A percentile compares a stretch with the other conserved stretches of the same genome.
These are phyloP conservation scores for Trypanosoma cruzi DNA, from an alignment of 208 protist genomes.

Conservation along the genomic window DNA sequence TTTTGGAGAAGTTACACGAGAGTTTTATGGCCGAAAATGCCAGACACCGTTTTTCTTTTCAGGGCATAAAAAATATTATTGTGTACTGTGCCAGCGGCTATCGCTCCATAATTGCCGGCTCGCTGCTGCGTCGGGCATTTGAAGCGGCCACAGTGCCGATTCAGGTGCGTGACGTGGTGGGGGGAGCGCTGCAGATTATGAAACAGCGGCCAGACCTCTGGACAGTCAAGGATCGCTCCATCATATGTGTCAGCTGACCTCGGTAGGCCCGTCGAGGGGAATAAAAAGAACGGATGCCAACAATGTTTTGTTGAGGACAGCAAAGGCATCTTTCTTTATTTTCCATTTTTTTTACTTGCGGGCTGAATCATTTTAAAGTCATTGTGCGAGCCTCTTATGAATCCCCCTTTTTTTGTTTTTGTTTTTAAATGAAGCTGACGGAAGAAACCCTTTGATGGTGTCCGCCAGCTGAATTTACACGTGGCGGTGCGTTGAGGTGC, in stretches of 20 bases:
- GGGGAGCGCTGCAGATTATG: conserved; percentile 84
- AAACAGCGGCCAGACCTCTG: conserved; percentile 79
- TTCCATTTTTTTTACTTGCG: neutral
- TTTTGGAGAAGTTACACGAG: conserved; percentile 40
- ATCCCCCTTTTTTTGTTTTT: conserved; percentile 1
- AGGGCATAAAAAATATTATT: conserved; percentile 41
- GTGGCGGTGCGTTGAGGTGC: neutral
- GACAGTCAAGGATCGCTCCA: conserved; percentile 80
- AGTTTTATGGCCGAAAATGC: conserved; percentile 32
- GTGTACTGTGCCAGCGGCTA: conserved; percentile 83
- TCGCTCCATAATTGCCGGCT: conserved; percentile 75
- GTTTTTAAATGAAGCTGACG: conserved; percentile 26
- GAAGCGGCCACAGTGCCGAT: conserved; percentile 37
- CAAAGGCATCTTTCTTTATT: neutral
- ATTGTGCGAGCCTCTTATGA: neutral
- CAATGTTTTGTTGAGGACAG: neutral
- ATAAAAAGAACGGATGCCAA: neutral
- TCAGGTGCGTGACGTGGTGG: conserved; percentile 54
- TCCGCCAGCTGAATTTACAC: conserved; percentile 31
- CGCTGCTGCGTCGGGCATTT: conserved; percentile 63
- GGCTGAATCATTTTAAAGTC: neutral
- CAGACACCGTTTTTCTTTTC: conserved; percentile 21
- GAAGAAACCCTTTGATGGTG: conserved; percentile 30
- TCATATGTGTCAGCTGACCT: conserved; percentile 90
- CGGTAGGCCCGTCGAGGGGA: conserved; percentile 40